A percentile compares a stretch with the other conserved stretches of the same genome.
These are phyloP conservation scores for Ogataea paradorogensis DNA, from an alignment of 805 yeast species.

Conservation along the genomic window DNA sequence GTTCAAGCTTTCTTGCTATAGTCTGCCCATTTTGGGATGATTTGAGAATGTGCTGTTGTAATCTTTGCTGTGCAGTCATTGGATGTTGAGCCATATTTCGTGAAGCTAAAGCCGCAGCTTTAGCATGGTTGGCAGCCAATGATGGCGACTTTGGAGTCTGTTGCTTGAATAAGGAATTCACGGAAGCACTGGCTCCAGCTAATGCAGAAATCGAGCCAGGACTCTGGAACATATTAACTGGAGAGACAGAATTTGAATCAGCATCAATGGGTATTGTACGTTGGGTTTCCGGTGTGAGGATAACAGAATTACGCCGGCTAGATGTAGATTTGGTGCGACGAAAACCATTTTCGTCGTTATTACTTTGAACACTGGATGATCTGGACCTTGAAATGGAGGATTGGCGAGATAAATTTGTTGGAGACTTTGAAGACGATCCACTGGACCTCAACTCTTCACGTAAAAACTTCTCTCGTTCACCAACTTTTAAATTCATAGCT, in stretches of 20 bases:
- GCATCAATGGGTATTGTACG: constrained; percentile 4
- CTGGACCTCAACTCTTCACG: constrained; percentile 19
- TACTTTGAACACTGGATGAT: constrained; percentile 13
- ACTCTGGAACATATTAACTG: constrained; percentile 16
- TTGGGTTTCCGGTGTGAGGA: constrained; percentile 18
- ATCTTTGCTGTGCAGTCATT: constrained; percentile 34
- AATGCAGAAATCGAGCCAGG: constrained; percentile 16
- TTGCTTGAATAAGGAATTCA: constrained; percentile 10
- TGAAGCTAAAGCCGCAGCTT: constrained; percentile 24
- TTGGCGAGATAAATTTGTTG: constrained; percentile 11
- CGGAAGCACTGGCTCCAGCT: constrained; percentile 29
- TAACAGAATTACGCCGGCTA: constrained; percentile 14
- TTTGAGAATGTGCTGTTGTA: constrained; percentile 34
- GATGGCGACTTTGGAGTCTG: background rate
- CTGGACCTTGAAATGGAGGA: constrained; percentile 19
- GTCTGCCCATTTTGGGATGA: constrained; percentile 33
- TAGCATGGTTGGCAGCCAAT: constrained; percentile 15
- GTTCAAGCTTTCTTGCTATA: constrained; percentile 27
- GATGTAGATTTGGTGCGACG: constrained; percentile 7
- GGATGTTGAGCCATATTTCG: constrained; percentile 18
- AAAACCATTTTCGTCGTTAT: constrained; percentile 5
- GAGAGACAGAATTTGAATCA: constrained; percentile 2
- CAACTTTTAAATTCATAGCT: constrained; percentile 15
- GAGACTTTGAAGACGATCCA: constrained; percentile 14
- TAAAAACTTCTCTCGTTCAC: constrained; percentile 23